These are phyloP conservation scores for Skeletonema marinoi DNA, from an alignment of 108 stramenopile genomes.

Conservation along the genomic window DNA sequence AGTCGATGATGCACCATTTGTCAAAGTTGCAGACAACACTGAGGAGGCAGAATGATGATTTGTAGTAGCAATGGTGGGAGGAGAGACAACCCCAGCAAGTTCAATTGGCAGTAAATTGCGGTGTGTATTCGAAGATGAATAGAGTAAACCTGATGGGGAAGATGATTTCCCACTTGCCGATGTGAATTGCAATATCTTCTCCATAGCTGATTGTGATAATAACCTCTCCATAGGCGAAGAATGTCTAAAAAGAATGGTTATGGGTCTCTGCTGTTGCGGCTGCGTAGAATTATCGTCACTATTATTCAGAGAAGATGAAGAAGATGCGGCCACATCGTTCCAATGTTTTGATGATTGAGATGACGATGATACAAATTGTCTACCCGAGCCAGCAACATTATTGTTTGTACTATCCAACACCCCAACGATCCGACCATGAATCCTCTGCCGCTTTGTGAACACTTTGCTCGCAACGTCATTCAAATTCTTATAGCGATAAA, in stretches of 20 bases:
- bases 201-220: constrained; percentile 66
- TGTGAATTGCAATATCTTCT: constrained; percentile 36
- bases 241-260: constrained; percentile 64
- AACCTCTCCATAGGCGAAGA: constrained; percentile 71
- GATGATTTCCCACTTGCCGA: constrained; percentile 1
- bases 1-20: constrained; percentile 1
- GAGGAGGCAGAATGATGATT: constrained; percentile 13
- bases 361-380: neutral
- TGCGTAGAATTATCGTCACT: neutral
- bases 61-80: neutral
- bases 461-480: constrained; percentile 61
- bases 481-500: constrained; percentile 77
- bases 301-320: neutral
- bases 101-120: constrained; percentile 55
- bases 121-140: constrained; percentile 32
- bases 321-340: neutral
- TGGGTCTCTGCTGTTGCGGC: constrained; percentile 17
- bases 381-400: neutral
- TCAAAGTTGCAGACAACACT: constrained; percentile 1
- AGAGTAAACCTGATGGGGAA: constrained; percentile 16
- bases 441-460: constrained; percentile 58
- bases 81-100: constrained; percentile 22
- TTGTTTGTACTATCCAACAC: constrained; percentile 22
- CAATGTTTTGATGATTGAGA: neutral
- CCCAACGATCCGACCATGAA: constrained; percentile 71